Evolutionary conservation across 2,329 filamentous ascomycete species (phyloP).

Genomic region (Phaeomoniella chlamydospora): DNA sequence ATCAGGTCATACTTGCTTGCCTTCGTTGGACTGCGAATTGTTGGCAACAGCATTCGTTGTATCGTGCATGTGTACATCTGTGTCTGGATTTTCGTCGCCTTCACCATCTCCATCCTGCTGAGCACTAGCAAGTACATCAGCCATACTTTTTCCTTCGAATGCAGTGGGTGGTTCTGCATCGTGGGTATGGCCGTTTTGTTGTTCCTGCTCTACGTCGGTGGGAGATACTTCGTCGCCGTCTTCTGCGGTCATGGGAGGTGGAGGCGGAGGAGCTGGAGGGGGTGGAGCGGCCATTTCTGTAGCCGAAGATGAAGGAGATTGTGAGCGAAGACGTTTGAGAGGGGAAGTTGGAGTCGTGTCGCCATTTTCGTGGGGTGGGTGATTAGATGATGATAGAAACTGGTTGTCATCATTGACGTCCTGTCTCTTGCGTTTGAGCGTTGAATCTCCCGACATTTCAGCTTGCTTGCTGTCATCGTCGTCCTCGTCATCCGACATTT

Average conservation of each 20-base stretch:
- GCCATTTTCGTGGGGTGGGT: not conserved
- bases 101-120: conserved; percentile 8
- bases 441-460: conserved; percentile 32
- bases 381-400: not conserved
- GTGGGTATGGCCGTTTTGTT: conserved; percentile 1
- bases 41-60: no score
- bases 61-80: no score
- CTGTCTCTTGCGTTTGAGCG: conserved; percentile 52
- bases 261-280: conserved; percentile 13
- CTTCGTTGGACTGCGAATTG: no score
- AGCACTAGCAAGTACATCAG: conserved; percentile 12
- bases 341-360: conserved; percentile 8
- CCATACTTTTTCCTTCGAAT: conserved; percentile 12
- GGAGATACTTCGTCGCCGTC: conserved; percentile 4
- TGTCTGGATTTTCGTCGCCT: no score
- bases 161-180: conserved; percentile 4
- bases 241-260: conserved; percentile 10
- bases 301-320: conserved; percentile 11
- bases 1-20: no score
- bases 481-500: conserved; percentile 26
- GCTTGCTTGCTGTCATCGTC: conserved; percentile 27
- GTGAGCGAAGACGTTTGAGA: conserved; percentile 9
- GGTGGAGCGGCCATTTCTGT: conserved; percentile 13
- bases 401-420: conserved; percentile 12
- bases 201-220: conserved; percentile 4